Conservation (phyloP, 2,329 filamentous ascomycete species). For the Ilyonectria sp. region DNA sequence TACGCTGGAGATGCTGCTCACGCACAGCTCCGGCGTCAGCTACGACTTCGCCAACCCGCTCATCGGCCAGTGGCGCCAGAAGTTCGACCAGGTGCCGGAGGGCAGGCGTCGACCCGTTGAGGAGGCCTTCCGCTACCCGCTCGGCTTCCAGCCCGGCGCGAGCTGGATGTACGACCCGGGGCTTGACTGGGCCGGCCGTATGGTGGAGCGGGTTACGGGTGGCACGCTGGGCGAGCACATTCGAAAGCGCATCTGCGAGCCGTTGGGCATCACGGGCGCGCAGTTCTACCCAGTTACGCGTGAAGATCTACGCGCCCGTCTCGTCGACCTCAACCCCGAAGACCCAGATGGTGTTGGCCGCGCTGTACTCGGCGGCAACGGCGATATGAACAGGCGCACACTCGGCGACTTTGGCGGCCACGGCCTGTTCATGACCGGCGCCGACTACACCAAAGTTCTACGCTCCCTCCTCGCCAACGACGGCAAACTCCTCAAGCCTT, state of each 20-base stretch:
- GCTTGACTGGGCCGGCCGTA: slow-evolving; percentile 67
- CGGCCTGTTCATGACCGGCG: slow-evolving; percentile 55
- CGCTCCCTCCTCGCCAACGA: slow-evolving; percentile 65
- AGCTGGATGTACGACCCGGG: slow-evolving; percentile 66
- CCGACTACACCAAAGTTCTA: slow-evolving; percentile 62
- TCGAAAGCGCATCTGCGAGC: slow-evolving; percentile 59
- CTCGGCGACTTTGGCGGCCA: slow-evolving; percentile 62
- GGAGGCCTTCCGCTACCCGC: slow-evolving; percentile 59
- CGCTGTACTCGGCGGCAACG: slow-evolving; percentile 53
- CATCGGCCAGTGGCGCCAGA: slow-evolving; percentile 54
- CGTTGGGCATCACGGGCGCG: slow-evolving; percentile 58
- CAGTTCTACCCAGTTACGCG: slow-evolving; percentile 57
- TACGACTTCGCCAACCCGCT: slow-evolving; percentile 61
- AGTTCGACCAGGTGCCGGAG: slow-evolving; percentile 43
- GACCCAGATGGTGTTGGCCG: slow-evolving; percentile 54
- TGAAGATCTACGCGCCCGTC: slow-evolving; percentile 52
- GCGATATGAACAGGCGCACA: slow-evolving; percentile 51
- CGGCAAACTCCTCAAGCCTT: slow-evolving; percentile 60
- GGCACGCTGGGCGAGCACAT: slow-evolving; percentile 60
- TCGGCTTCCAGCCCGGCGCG: slow-evolving; percentile 66
- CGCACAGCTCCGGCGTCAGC: slow-evolving; percentile 64
- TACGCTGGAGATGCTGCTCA: slow-evolving; percentile 66
- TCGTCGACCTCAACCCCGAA: slow-evolving; percentile 56
- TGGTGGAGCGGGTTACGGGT: slow-evolving; percentile 64
- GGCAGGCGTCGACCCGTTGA: slow-evolving; percentile 53